These are phyloP conservation scores for Russula emetica DNA, from an alignment of 768 basidiomycete genomes.

Conservation along the genomic window DNA sequence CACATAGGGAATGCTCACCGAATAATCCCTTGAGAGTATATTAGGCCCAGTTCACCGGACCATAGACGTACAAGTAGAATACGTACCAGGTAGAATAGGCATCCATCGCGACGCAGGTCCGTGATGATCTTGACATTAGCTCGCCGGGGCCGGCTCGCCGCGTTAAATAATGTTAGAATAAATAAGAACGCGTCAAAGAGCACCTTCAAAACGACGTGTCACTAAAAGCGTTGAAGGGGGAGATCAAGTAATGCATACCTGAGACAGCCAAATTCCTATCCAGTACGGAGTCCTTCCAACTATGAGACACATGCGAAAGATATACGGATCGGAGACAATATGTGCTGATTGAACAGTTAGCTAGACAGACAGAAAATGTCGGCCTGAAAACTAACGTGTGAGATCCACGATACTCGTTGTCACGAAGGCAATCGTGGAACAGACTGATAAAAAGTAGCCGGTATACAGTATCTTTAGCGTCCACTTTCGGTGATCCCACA, in stretches of 20 bases:
- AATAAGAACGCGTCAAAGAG: conserved; percentile 39
- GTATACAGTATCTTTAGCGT: conserved; percentile 10
- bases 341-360: conserved; percentile 11
- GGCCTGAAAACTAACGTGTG: conserved; percentile 6
- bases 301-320: conserved; percentile 25
- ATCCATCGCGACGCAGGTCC: conserved; percentile 38
- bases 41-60: neutral
- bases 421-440: conserved; percentile 15
- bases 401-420: conserved; percentile 6
- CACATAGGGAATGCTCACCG: neutral
- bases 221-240: neutral
- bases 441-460: conserved; percentile 16
- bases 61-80: neutral
- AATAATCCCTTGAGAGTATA: conserved; percentile 11
- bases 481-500: conserved; percentile 38
- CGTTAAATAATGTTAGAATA: conserved; percentile 36
- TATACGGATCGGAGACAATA: neutral
- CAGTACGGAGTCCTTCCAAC: conserved; percentile 10
- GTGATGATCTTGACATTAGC: conserved; percentile 34
- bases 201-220: conserved; percentile 30
- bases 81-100: conserved; percentile 38
- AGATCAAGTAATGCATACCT: conserved; percentile 30
- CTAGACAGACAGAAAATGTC: neutral
- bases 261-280: conserved; percentile 35
- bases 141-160: conserved; percentile 36